Base-by-base conservation (phyloP, 441 rosid species). In the Pelargonium fulgidum region DNA sequence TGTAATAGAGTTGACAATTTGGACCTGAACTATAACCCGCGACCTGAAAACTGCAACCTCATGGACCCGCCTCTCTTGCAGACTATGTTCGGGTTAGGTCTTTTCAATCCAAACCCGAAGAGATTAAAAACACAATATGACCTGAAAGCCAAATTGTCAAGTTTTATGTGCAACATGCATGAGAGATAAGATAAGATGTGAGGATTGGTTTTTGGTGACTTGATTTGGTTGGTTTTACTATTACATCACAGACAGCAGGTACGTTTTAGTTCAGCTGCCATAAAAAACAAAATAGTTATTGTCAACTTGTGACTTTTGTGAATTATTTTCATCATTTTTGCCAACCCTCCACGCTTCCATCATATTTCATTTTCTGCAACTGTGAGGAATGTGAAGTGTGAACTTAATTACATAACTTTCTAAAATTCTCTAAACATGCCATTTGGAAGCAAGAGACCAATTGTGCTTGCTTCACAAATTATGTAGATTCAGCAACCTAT, bases 241-340 rank as follows among this genome's bases (percentile, higher is more conserved):
- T 17, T 56, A 3, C 62, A 17, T 56, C 62, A 56, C 24, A 56
- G 19, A 22, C 19, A 56, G 62, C 26, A 56, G 62, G 26, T 56
- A 10, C 2, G 62, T 16, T 56, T 56, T 26, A 56, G 62, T 56
- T 56, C 24, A 56, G 62, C 62, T 56, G 19, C 58, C 17, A 50
- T 50, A 22, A 56, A 56, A 56, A 56, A 16, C 61, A 56, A 20
- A 56, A 1, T 16, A 22, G 19, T 56, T 11, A 47, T 47, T 17
- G 62, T 56, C 10, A 56, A 56, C 62, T 24, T 56, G 26, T 56
- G 62, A 56, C 62, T 56, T 56, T 8, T 56, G 62, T 56, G 26
- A 56, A 17, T 16, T 56, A 56, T 19, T 20, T 7, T 56, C 62
- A 17, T 19, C 62, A 56, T 22, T 22, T 56, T 54, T 56, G 9